A percentile compares a stretch with the other conserved stretches of the same genome.
Conservation (phyloP, 2,329 filamentous ascomycete genomes). For the Dendryphion nanum region DNA sequence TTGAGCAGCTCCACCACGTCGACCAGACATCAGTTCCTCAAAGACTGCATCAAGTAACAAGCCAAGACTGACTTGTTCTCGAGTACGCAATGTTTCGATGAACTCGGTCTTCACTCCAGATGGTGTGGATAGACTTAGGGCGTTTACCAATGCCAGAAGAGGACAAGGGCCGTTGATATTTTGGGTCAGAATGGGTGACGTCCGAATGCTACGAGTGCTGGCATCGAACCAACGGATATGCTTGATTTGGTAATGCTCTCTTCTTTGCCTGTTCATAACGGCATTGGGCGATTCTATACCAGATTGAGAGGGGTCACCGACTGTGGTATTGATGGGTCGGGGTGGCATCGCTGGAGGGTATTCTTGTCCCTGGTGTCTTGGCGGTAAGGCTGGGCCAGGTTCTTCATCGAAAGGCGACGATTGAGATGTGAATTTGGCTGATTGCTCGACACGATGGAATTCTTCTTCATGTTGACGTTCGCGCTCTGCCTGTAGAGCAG, state of each 20-base stretch:
- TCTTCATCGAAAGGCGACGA: conserved; percentile 19
- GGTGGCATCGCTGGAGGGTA: conserved; percentile 31
- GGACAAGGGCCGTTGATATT: conserved; percentile 95
- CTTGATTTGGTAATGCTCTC: conserved; percentile 90
- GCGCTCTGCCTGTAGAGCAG: conserved; percentile 17
- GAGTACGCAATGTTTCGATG: conserved; percentile 71
- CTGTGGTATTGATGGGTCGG: conserved; percentile 26
- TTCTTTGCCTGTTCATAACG: conserved; percentile 47
- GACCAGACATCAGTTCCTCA: conserved; percentile 83
- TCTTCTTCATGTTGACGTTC: conserved; percentile 26
- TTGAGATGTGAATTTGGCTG: conserved; percentile 7
- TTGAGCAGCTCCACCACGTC: conserved; percentile 62
- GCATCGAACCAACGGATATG: conserved; percentile 82
- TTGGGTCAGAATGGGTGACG: conserved; percentile 86
- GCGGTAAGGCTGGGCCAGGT: conserved; percentile 31
- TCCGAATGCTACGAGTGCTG: conserved; percentile 59
- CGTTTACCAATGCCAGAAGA: conserved; percentile 88
- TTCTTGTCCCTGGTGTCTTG: conserved; percentile 29
- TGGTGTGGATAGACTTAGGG: conserved; percentile 79
- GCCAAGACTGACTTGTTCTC: conserved; percentile 85
- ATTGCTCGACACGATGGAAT: conserved; percentile 20
- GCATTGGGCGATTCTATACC: conserved; percentile 42
- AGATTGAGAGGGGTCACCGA: conserved; percentile 11
- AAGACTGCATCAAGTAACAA: conserved; percentile 86
- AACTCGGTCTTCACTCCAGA: conserved; percentile 66